Percentiles rank a stretch among this genome's conserved stretches.
phyloP scores from a whole-genome alignment of 2,329 filamentous ascomycete species.

The Exophiala dermatitidis region DNA sequence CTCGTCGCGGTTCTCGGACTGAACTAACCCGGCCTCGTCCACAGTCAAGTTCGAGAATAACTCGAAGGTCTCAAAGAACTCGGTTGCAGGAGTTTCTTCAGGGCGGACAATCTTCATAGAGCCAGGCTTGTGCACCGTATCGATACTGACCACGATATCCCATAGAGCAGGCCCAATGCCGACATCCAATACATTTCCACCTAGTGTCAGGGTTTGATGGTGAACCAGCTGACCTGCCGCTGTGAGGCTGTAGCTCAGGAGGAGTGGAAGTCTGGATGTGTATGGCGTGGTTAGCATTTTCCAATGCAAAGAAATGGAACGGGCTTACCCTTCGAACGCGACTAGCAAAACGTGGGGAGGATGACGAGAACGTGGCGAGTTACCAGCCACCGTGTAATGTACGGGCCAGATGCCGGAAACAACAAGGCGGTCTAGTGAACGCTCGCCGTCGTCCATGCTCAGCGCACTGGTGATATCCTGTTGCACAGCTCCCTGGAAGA shows the following conservation, averaged over 20 bases:
- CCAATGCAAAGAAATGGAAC: not conserved
- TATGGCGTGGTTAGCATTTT: constrained; percentile 34
- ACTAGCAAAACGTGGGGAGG: constrained; percentile 35
- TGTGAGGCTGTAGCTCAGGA: constrained; percentile 60
- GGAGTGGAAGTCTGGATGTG: constrained; percentile 57
- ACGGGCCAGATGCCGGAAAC: constrained; percentile 33
- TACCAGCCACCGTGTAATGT: constrained; percentile 11
- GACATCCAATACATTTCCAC: constrained; percentile 61
- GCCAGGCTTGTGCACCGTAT: constrained; percentile 45
- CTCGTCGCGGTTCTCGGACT: not conserved
- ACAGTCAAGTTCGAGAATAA: constrained; percentile 10
- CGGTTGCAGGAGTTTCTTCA: constrained; percentile 6
- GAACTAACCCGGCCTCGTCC: not conserved
- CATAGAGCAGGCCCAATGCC: constrained; percentile 29
- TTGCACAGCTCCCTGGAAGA: constrained; percentile 37
- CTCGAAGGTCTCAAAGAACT: constrained; percentile 17
- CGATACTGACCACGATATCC: constrained; percentile 43
- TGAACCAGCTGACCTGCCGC: constrained; percentile 45
- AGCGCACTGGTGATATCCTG: constrained; percentile 14
- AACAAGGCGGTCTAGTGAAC: constrained; percentile 30
- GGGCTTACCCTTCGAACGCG: constrained; percentile 53
- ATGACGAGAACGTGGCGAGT: constrained; percentile 10
- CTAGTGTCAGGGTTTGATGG: constrained; percentile 47
- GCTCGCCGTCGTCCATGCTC: constrained; percentile 12
- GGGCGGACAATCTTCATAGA: constrained; percentile 30